Conservation (phyloP, 352 stramenopile genomes). For the Globisporangium paddicum region DNA sequence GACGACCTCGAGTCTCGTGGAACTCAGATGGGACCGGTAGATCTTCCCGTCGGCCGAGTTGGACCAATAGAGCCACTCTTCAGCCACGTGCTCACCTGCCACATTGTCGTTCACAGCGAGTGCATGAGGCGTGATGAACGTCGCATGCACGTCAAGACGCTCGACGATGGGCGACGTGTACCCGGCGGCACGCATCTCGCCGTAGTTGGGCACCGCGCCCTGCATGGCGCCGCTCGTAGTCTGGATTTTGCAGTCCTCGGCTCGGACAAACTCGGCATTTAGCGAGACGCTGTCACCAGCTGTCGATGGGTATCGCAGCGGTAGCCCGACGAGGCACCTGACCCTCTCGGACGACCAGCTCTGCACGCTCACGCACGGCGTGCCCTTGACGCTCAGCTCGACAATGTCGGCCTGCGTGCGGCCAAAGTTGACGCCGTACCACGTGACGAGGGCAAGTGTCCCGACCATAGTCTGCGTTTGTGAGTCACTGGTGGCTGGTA, state of each 20-base stretch:
- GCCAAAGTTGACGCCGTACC: slow-evolving; percentile 57
- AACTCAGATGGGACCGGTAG: slow-evolving; percentile 50
- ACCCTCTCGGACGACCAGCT: slow-evolving; percentile 33
- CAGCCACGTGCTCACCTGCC: neutral
- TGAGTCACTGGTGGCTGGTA: slow-evolving; percentile 3
- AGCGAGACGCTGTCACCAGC: slow-evolving; percentile 2
- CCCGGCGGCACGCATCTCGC: slow-evolving; percentile 44
- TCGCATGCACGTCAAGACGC: slow-evolving; percentile 30
- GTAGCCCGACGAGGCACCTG: slow-evolving; percentile 56
- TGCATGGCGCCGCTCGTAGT: slow-evolving; percentile 47
- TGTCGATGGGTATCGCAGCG: slow-evolving; percentile 14
- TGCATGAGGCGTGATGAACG: slow-evolving; percentile 38
- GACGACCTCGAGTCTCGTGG: slow-evolving; percentile 37
- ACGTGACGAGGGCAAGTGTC: slow-evolving; percentile 36
- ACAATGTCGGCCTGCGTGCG: slow-evolving; percentile 20
- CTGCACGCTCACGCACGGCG: slow-evolving; percentile 35
- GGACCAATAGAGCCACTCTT: slow-evolving; percentile 62
- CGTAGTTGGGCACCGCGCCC: slow-evolving; percentile 33
- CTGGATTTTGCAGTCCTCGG: slow-evolving; percentile 43
- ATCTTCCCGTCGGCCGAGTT: slow-evolving; percentile 60
- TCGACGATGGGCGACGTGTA: slow-evolving; percentile 48
- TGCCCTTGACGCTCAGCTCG: slow-evolving; percentile 33
- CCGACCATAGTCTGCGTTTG: slow-evolving; percentile 28
- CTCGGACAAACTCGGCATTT: slow-evolving; percentile 13
- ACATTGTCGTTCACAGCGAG: slow-evolving; percentile 34